These are phyloP conservation scores for Bryoglossum gracile DNA, from an alignment of 495 filamentous ascomycete species.

Conservation along the genomic window DNA sequence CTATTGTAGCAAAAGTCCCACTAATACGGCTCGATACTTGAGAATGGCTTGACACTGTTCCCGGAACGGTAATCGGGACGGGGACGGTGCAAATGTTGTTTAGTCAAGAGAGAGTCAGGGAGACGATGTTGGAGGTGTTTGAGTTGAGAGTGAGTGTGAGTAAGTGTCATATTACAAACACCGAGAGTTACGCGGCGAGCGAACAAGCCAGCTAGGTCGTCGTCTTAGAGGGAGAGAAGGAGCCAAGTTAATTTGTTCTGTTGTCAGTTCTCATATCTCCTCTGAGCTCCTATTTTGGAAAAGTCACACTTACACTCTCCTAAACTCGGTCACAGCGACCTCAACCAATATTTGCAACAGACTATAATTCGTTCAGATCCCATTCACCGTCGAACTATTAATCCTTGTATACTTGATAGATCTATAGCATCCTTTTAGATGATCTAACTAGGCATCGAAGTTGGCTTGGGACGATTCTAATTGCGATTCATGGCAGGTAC, in stretches of 20 bases:
- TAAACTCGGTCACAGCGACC: constrained; percentile 47
- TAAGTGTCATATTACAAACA: constrained; percentile 44
- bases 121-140: constrained; percentile 45
- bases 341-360: constrained; percentile 57
- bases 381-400: too few species aligned
- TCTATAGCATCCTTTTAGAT: too few species aligned
- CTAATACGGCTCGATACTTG: too few species aligned
- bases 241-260: constrained; percentile 25
- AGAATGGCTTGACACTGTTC: too few species aligned
- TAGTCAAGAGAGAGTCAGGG: constrained; percentile 28
- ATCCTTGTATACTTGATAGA: too few species aligned
- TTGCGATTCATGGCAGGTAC: too few species aligned
- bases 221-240: constrained; percentile 45
- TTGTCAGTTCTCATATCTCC: neutral
- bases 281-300: neutral
- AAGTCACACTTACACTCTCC: constrained; percentile 45
- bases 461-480: too few species aligned
- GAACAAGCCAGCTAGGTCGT: constrained; percentile 44
- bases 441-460: too few species aligned
- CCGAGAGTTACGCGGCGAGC: constrained; percentile 47
- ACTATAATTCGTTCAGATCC: too few species aligned
- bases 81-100: constrained; percentile 42
- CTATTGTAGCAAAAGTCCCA: too few species aligned
- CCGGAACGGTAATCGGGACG: constrained; percentile 52
- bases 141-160: constrained; percentile 27